These are phyloP conservation scores for Fusarium decemcellulare DNA, from an alignment of 2,329 filamentous ascomycete genomes.

Conservation along the genomic window DNA sequence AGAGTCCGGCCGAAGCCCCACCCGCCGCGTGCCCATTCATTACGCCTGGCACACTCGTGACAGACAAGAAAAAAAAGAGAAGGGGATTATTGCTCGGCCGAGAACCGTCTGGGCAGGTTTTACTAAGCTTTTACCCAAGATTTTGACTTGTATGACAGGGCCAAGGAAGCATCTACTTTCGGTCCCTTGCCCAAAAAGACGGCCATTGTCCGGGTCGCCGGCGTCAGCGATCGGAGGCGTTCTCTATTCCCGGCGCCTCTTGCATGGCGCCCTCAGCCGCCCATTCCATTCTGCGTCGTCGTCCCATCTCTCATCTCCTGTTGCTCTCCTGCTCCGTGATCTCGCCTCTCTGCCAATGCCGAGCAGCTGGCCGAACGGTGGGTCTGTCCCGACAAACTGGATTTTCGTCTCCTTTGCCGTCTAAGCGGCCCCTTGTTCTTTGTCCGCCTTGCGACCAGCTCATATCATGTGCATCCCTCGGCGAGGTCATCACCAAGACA, in stretches of 20 bases:
- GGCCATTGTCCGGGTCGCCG: background rate
- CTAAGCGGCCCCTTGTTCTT: background rate
- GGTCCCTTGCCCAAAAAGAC: background rate
- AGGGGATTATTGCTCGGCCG: constrained; percentile 24
- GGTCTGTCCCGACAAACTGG: background rate
- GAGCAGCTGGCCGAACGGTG: constrained; percentile 1
- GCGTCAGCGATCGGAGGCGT: constrained; percentile 2
- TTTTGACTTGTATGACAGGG: background rate
- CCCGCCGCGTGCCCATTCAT: constrained; percentile 3
- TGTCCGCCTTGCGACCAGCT: too few species aligned
- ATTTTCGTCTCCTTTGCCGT: background rate
- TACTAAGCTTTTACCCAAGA: background rate
- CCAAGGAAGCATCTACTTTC: background rate
- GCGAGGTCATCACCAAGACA: too few species aligned
- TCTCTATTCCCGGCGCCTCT: constrained; percentile 1
- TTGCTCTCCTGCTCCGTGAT: constrained; percentile 5
- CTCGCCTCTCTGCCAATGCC: constrained; percentile 6
- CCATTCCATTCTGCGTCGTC: constrained; percentile 22
- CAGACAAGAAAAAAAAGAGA: constrained; percentile 2
- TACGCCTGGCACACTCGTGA: constrained; percentile 33
- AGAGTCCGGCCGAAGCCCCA: constrained; percentile 18
- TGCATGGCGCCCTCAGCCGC: constrained; percentile 9
- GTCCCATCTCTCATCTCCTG: constrained; percentile 8
- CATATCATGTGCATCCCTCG: too few species aligned
- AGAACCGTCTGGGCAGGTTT: constrained; percentile 19